Base-by-base conservation (phyloP, 345 rosid species). In the Euphorbia lathyris region DNA sequence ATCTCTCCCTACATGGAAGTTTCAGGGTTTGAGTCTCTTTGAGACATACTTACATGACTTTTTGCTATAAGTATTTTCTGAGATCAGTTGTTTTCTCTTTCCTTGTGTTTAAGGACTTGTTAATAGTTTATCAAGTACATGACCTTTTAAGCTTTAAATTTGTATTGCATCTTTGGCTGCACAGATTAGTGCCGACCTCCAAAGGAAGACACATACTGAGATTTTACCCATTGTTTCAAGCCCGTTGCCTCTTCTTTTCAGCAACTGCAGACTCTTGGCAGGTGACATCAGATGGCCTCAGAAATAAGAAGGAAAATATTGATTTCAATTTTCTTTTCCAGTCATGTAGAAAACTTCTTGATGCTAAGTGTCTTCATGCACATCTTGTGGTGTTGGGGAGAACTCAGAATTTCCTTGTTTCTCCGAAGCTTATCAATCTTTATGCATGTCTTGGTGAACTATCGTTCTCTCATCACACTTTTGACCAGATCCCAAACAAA, bases 351-450 rank as follows among this genome's bases (percentile, higher is more conserved):
- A 68, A 50, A 11, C 20, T 73, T 48, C 71, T 71, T 14, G 63
- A 50, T 67, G 82, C 50, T 42, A 85, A 79, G 79, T 27, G 72
- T 19, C 76, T 85, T 32, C 87, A 87, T 42, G 73, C 81, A 4
- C 79, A 80, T 81, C 75, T 83, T 59, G 29, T 83, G 75, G 86
- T 83, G 17, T 74, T 84, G 0, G 84, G 79, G 56, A 74, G 73
- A 64, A 61, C 68, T 64, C 40, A 70, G 38, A 79, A 67, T 53
- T 25, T 65, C 52, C 65, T 74, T 72, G 12, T 76, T 23, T 73
- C 85, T 2, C 56, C 78, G 48, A 85, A 79, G 77, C 83, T 87
- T 66, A 72, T 87, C 69, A 85, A 82, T 74, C 72, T 57, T 19
- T 84, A 87, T 69, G 78, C 88, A 58, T 65, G 76, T 65, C 72